Evolutionary conservation across 148 eudicot genomes (phyloP).

Genomic region (Heliamphora exappendiculata): DNA sequence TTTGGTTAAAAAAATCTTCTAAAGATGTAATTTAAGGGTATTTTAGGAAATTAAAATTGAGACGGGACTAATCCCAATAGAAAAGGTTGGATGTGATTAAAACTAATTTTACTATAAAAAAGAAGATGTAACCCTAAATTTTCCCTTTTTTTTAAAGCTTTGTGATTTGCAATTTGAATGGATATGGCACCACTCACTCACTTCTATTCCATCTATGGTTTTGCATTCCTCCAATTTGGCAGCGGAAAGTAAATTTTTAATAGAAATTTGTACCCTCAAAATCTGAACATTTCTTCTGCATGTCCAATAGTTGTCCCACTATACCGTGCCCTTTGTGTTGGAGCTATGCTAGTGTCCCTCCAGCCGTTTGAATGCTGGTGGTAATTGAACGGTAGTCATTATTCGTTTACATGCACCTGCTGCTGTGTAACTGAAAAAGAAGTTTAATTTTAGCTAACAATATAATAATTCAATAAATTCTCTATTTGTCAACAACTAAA

Average conservation of each 20-base stretch:
- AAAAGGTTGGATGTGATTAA: too few relatives aligned
- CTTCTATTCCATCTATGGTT: too few relatives aligned
- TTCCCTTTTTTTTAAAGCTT: too few relatives aligned
- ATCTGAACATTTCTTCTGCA: not conserved
- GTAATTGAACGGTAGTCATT: not conserved
- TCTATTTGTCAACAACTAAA: too few relatives aligned
- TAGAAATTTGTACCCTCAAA: not conserved
- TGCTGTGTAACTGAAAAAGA: not conserved
- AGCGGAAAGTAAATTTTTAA: not conserved
- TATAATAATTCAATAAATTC: not conserved
- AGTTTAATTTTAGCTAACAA: not conserved
- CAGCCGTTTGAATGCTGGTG: not conserved
- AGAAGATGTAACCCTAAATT: too few relatives aligned
- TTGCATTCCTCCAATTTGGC: not conserved
- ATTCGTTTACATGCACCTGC: not conserved
- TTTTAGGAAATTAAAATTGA: too few relatives aligned
- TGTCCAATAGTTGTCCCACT: not conserved
- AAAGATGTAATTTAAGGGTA: too few relatives aligned
- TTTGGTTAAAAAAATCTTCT: too few relatives aligned
- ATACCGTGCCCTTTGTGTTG: not conserved
- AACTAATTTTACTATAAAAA: too few relatives aligned
- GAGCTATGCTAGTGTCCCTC: not conserved
- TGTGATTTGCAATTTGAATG: too few relatives aligned
- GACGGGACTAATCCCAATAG: too few relatives aligned
- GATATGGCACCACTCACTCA: too few relatives aligned